Conservation (phyloP, 108 stramenopile species). For the Nitzschia palea region DNA sequence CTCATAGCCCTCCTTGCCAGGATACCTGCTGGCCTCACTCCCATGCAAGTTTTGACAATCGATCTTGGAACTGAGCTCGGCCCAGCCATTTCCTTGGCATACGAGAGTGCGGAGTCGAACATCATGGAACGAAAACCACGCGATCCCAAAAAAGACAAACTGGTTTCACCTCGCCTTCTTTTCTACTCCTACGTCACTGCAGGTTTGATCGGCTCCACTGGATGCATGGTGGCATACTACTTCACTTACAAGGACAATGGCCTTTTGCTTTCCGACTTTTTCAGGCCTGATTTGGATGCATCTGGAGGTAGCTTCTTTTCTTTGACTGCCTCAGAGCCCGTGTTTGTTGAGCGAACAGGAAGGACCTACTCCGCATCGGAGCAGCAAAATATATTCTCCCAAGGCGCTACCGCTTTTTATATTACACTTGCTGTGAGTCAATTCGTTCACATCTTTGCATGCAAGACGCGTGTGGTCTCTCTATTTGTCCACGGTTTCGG, state of each 20-base stretch:
- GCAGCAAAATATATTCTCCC: not conserved
- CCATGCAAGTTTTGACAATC: conserved; percentile 24
- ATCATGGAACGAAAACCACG: conserved; percentile 11
- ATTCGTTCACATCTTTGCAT: not conserved
- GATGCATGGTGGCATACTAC: not conserved
- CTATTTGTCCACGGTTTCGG: not conserved
- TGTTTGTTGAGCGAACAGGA: not conserved
- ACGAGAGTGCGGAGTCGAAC: conserved; percentile 10
- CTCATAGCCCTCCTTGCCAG: not conserved
- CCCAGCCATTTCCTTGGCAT: conserved; percentile 16
- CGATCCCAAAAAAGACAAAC: not conserved
- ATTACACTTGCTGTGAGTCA: not conserved
- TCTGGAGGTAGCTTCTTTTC: not conserved
- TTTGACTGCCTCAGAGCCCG: not conserved
- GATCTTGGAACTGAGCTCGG: conserved; percentile 9
- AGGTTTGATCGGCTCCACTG: not conserved
- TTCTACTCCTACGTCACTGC: not conserved
- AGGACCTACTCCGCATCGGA: not conserved
- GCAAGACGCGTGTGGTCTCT: not conserved
- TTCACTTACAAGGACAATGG: not conserved
- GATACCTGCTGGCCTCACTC: conserved; percentile 11
- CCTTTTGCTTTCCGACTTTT: not conserved
- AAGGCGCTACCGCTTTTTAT: not conserved
- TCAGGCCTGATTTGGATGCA: not conserved
- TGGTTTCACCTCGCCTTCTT: conserved; percentile 1